Percentiles rank a stretch among this genome's conserved stretches.
Evolutionary conservation across 306 rosid species (phyloP).

Genomic region (Castanea mollissima): DNA sequence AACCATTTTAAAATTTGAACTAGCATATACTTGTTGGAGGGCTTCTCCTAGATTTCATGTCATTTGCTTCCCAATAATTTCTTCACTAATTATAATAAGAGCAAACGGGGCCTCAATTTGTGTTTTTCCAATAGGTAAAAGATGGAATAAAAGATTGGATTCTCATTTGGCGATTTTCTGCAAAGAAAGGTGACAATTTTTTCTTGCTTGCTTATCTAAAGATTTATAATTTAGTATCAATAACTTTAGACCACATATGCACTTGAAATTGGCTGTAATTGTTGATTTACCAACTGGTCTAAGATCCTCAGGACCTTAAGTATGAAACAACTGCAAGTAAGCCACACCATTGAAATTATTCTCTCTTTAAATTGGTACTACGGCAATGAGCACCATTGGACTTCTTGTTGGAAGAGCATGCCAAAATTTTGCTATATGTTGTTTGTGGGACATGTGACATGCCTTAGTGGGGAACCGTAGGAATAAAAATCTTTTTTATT

Average conservation of each 20-base stretch:
- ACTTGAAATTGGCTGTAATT: not conserved
- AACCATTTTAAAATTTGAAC: not conserved
- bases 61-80: not conserved
- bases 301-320: slow-evolving; percentile 6
- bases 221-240: not conserved
- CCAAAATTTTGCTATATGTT: not conserved
- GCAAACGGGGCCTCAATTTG: not conserved
- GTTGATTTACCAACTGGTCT: not conserved
- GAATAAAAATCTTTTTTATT: slow-evolving; percentile 54
- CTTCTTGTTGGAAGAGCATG: slow-evolving; percentile 17
- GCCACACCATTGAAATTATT: slow-evolving; percentile 23
- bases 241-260: not conserved
- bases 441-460: slow-evolving; percentile 46
- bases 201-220: not conserved
- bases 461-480: slow-evolving; percentile 57
- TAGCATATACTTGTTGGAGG: not conserved
- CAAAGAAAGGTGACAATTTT: not conserved
- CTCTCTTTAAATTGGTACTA: not conserved
- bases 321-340: not conserved
- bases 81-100: not conserved
- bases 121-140: not conserved
- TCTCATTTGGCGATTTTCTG: not conserved
- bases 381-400: not conserved
- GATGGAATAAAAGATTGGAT: not conserved
- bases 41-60: not conserved